Conservation (phyloP, 768 basidiomycete species). For the Clitopilus hobsonii region DNA sequence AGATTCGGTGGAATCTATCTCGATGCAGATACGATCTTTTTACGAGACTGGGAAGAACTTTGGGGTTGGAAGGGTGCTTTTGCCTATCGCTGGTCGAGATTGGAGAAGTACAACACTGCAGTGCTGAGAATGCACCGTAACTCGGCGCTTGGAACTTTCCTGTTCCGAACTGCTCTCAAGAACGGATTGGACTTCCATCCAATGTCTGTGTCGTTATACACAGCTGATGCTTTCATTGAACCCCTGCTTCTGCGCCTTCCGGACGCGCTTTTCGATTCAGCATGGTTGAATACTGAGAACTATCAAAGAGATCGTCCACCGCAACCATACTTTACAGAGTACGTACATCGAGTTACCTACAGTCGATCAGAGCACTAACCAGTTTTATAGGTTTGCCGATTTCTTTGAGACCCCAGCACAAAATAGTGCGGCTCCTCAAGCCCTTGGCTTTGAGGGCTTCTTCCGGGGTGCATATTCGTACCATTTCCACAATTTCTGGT, state of each 20-base stretch:
- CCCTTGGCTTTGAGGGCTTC: conserved; percentile 85
- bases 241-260: conserved; percentile 75
- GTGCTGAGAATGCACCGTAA: conserved; percentile 84
- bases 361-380: conserved; percentile 3
- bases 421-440: conserved; percentile 73
- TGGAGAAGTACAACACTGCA: conserved; percentile 91
- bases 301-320: conserved; percentile 89
- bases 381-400: conserved; percentile 59
- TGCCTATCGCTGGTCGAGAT: conserved; percentile 91
- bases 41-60: conserved; percentile 95
- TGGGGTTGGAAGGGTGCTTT: conserved; percentile 96
- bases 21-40: conserved; percentile 88
- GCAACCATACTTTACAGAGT: conserved; percentile 89
- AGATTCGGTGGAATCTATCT: conserved; percentile 93
- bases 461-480: conserved; percentile 92
- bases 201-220: conserved; percentile 84
- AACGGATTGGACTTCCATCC: conserved; percentile 95
- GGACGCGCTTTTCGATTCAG: conserved; percentile 90
- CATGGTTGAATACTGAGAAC: conserved; percentile 90
- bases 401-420: conserved; percentile 75
- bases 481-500: conserved; percentile 94
- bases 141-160: conserved; percentile 84
- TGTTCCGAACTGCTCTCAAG: conserved; percentile 89
- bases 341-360: conserved; percentile 14
- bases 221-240: conserved; percentile 77